Percentiles rank a stretch among this genome's conserved stretches.
Conservation (phyloP, 139 green algal genomes). For the Prasinococcaceae sp. region DNA sequence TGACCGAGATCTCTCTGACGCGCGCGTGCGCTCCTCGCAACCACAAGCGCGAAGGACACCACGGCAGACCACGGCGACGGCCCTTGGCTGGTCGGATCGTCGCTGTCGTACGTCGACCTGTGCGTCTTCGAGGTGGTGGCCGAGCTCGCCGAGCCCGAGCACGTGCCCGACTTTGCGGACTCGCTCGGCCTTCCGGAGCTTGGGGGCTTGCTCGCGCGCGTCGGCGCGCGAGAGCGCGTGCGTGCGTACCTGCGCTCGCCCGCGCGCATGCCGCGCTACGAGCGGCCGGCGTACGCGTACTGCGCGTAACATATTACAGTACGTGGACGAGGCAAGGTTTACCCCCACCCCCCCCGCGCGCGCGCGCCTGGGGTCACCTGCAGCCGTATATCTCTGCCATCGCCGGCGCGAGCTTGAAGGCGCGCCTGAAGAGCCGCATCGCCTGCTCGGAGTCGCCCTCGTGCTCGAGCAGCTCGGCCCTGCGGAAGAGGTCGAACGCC, state of each 20-base stretch:
- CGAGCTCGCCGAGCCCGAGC: not conserved
- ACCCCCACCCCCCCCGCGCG: no score
- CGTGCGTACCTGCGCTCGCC: not conserved
- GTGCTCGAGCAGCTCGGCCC: constrained; percentile 6
- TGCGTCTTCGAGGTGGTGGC: not conserved
- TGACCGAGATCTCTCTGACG: no score
- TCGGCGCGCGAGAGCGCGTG: not conserved
- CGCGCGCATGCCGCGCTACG: not conserved
- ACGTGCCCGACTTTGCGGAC: not conserved
- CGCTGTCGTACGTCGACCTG: not conserved
- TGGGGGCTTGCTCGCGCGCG: not conserved
- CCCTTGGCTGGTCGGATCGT: not conserved
- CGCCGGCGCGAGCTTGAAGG: no score
- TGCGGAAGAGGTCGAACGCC: constrained; percentile 14
- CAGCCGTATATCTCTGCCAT: no score
- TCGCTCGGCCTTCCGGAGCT: not conserved
- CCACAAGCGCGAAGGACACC: no score
- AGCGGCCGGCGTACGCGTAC: not conserved
- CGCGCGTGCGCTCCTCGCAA: no score
- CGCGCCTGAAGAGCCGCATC: no score
- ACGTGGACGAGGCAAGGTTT: no score
- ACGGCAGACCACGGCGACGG: no score
- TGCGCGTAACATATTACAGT: no score
- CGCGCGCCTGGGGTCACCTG: no score
- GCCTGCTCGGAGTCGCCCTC: constrained; percentile 10